phyloP scores from a whole-genome alignment of 2,329 filamentous ascomycete species.

The Xylariomycetidae sp. region DNA sequence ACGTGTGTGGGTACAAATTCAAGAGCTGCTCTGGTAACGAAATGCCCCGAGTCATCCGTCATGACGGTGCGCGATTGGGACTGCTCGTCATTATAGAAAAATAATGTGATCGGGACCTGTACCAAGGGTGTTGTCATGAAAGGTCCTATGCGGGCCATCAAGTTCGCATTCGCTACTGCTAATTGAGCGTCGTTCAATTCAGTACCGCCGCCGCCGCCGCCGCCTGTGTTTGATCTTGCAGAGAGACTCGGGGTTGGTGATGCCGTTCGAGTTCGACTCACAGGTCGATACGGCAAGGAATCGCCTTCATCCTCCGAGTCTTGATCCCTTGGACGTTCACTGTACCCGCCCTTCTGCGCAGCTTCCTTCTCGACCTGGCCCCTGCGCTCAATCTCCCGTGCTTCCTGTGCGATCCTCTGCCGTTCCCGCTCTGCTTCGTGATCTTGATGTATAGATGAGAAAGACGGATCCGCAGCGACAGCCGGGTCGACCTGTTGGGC shows the following conservation, averaged over 20 bases:
- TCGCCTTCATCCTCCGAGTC: conserved; percentile 35
- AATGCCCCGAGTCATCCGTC: conserved; percentile 88
- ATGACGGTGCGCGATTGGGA: conserved; percentile 80
- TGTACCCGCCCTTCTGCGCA: conserved; percentile 69
- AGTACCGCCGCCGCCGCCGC: conserved; percentile 37
- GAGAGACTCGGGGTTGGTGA: conserved; percentile 42
- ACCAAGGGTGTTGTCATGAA: conserved; percentile 84
- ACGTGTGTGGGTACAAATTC: conserved; percentile 90
- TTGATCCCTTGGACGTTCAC: conserved; percentile 53
- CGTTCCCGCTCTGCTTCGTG: conserved; percentile 49
- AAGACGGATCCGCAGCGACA: conserved; percentile 17
- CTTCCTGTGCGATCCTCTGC: conserved; percentile 69
- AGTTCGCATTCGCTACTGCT: conserved; percentile 72
- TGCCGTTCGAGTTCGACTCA: conserved; percentile 28
- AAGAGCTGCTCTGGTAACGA: conserved; percentile 71
- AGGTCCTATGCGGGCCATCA: conserved; percentile 82
- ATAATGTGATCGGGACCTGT: conserved; percentile 76
- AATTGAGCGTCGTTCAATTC: conserved; percentile 76
- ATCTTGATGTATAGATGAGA: conserved; percentile 31
- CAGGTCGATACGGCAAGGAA: conserved; percentile 16
- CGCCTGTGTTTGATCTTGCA: conserved; percentile 28
- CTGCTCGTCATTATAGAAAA: conserved; percentile 84
- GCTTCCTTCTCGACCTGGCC: conserved; percentile 68
- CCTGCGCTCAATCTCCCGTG: conserved; percentile 67
- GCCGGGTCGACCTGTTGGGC: conserved; percentile 28